Conservation (phyloP, 2,329 filamentous ascomycete genomes). For the Aspergillus sp. region DNA sequence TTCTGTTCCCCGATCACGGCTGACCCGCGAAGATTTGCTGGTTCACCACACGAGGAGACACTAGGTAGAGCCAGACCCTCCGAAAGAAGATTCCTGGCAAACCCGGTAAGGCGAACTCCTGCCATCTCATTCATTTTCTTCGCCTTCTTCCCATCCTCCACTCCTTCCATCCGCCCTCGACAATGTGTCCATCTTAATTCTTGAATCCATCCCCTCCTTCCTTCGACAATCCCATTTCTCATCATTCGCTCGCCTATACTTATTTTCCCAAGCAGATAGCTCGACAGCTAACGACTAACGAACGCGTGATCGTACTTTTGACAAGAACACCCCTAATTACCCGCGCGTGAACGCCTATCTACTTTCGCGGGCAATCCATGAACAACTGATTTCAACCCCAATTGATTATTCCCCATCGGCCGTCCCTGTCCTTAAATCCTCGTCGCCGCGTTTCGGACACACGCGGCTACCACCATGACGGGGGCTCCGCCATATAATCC, state of each 20-base stretch:
- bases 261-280: conserved; percentile 16
- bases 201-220: conserved; percentile 6
- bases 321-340: conserved; percentile 5
- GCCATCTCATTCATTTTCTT: conserved; percentile 13
- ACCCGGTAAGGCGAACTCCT: conserved; percentile 18
- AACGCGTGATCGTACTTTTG: conserved; percentile 21
- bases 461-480: conserved; percentile 42
- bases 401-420: conserved; percentile 7
- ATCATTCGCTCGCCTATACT: conserved; percentile 10
- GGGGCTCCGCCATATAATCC: conserved; percentile 46
- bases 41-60: conserved; percentile 16
- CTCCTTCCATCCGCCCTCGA: conserved; percentile 6
- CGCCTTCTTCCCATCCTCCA: conserved; percentile 6
- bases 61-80: conserved; percentile 13
- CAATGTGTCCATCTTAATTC: conserved; percentile 13
- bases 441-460: conserved; percentile 29
- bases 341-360: conserved; percentile 19
- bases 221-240: conserved; percentile 1
- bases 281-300: conserved; percentile 11
- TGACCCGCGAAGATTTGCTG: conserved; percentile 19
- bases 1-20: conserved; percentile 13
- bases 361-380: conserved; percentile 12
- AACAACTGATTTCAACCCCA: conserved; percentile 11
- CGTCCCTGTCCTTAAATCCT: conserved; percentile 13
- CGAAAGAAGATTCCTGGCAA: conserved; percentile 18